Base-by-base conservation (phyloP, 805 yeast species). In the Nakazawaea wyomingensis region DNA sequence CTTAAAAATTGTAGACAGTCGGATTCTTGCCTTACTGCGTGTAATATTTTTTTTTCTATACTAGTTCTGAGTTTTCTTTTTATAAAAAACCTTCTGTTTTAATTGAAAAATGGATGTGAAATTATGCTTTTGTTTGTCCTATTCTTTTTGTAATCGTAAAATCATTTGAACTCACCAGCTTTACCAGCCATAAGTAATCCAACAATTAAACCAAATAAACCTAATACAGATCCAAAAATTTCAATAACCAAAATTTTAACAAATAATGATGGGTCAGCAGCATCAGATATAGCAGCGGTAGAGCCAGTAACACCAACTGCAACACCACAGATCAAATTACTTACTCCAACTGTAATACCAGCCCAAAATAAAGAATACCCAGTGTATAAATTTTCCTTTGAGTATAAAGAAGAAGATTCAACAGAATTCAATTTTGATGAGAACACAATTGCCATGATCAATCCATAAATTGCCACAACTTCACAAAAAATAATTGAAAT, bases 301-400 rank as follows among this genome's bases (percentile, higher is more conserved):
- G 98, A 82, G 38, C 99, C 99, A 13, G 99, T 93, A 48, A 93
- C 75, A 50, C 99, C 99, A 38, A 93, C 99, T 3, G 96, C 91
- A 44, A 93, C 72, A 69, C 99, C 99, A 74, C 99, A 93, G 47
- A 93, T 83, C 62, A 93, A 76, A 65, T 93, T 93, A 56, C 95
- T 81, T 26, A 86, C 61, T 31, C 99, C 99, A 39, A 93, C 99
- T 4, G 99, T 93, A 40, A 90, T 59, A 22, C 99, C 99, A 20
- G 97, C 99, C 99, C 99, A 93, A 64, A 93, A 93, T 49, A 93
- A 72, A 6, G 98, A 80, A 60, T 80, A 93, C 5, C 99, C 99
- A 4, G 99, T 93, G 67, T 87, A 93, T 55, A 90, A 68, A 66
- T 93, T 93, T 44, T 83, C 85, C 56, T 80, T 78, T n/a, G 96